Percentiles rank a stretch among this genome's conserved stretches.
Evolutionary conservation across 2,329 filamentous ascomycete species (phyloP).

Genomic region (Elsinoe necatrix): DNA sequence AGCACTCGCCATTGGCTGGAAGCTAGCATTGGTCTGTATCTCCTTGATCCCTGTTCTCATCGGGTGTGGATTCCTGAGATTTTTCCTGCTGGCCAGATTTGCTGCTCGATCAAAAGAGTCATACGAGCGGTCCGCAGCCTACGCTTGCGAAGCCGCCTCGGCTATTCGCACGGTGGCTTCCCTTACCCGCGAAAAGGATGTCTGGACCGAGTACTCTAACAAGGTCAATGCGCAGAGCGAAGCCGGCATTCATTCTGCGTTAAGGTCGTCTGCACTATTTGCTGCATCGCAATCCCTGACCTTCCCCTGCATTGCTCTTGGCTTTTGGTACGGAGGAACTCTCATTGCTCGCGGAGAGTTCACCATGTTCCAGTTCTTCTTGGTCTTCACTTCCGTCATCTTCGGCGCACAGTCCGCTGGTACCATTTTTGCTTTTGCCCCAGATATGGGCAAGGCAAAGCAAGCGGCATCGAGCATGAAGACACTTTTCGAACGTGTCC

Average conservation of each 20-base stretch:
- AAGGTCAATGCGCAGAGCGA: conserved; percentile 60
- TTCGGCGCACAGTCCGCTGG: conserved; percentile 90
- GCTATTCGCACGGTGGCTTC: conserved; percentile 90
- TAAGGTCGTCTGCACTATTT: conserved; percentile 71
- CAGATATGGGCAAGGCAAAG: conserved; percentile 89
- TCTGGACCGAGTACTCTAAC: conserved; percentile 61
- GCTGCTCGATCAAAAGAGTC: conserved; percentile 69
- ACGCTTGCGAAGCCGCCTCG: conserved; percentile 86
- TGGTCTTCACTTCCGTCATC: conserved; percentile 79
- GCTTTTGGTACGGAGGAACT: conserved; percentile 85
- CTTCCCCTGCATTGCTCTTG: conserved; percentile 76
- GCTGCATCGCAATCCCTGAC: conserved; percentile 75
- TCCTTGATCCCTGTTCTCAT: conserved; percentile 69
- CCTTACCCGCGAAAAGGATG: conserved; percentile 76
- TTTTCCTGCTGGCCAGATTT: conserved; percentile 74
- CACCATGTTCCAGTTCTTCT: conserved; percentile 77
- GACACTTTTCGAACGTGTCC: conserved; percentile 72
- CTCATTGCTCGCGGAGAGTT: conserved; percentile 66
- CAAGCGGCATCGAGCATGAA: conserved; percentile 74
- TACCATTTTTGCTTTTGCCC: conserved; percentile 78
- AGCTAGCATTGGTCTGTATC: conserved; percentile 74
- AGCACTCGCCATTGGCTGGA: conserved; percentile 73
- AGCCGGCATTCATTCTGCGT: conserved; percentile 61
- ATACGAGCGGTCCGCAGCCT: conserved; percentile 73
- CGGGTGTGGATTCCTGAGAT: conserved; percentile 76